phyloP scores from a whole-genome alignment of 2,329 filamentous ascomycete species.

The Trichophyton rubrum region DNA sequence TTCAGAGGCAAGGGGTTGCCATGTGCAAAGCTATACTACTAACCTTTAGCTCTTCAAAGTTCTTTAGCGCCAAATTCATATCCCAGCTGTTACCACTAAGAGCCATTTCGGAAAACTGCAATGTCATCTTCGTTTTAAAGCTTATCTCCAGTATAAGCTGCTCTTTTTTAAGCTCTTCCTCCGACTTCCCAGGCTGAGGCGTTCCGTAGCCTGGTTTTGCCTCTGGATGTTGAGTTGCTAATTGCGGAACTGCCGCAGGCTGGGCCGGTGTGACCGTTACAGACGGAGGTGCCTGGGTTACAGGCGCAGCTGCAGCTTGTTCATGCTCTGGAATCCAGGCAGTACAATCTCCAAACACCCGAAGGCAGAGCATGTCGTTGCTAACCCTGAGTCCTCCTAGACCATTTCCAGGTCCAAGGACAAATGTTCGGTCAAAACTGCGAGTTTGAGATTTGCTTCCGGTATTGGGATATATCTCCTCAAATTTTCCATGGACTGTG shows the following conservation, averaged over 20 bases:
- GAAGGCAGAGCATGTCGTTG: slow-evolving; percentile 64
- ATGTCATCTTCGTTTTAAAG: slow-evolving; percentile 66
- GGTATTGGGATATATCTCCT: slow-evolving; percentile 52
- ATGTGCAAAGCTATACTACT: slow-evolving; percentile 14
- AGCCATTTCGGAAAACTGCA: slow-evolving; percentile 68
- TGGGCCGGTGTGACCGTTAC: slow-evolving; percentile 12
- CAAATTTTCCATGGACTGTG: slow-evolving; percentile 70
- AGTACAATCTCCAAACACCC: slow-evolving; percentile 49
- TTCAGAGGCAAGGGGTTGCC: neutral
- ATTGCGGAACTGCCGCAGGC: neutral
- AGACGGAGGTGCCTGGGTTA: neutral
- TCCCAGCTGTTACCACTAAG: slow-evolving; percentile 70
- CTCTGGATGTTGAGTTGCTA: slow-evolving; percentile 18
- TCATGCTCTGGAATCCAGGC: slow-evolving; percentile 38
- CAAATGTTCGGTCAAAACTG: slow-evolving; percentile 70
- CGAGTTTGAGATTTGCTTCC: slow-evolving; percentile 49
- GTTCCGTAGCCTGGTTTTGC: slow-evolving; percentile 30
- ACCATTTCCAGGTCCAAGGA: slow-evolving; percentile 61
- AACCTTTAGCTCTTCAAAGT: slow-evolving; percentile 67
- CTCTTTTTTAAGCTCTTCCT: slow-evolving; percentile 48
- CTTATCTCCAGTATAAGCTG: slow-evolving; percentile 60
- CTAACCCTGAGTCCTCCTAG: slow-evolving; percentile 59
- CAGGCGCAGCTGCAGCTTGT: slow-evolving; percentile 10
- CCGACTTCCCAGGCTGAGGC: slow-evolving; percentile 32
- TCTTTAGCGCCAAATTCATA: slow-evolving; percentile 57